Evolutionary conservation across 306 rosid genomes (phyloP), one percentile per base, ranked within the genome.

Genomic region (Styphnolobium japonicum): DNA sequence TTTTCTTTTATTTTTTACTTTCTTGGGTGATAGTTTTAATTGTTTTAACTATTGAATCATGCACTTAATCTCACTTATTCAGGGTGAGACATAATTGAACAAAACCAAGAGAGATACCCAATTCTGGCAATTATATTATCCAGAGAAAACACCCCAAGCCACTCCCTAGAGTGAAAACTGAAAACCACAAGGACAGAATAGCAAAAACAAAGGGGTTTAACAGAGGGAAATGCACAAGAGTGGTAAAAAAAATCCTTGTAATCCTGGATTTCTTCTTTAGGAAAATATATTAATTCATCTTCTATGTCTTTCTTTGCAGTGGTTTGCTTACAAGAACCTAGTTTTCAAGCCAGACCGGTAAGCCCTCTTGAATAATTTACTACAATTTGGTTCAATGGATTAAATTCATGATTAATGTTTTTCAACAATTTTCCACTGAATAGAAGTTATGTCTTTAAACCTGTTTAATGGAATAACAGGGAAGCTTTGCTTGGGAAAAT

Each of bases 291-390:
- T 7, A 21, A 78, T 33, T 25, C 56, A 36, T 42, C 22, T 55
- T 21, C 56, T 16, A 0, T 77, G 23, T 63, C 16, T 87, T 37
- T 75, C 49, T 10, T 64, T 83, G 86, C 95, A 93, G 98, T 91
- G 93, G 95, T 93, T 91, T 81, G 90, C 73, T 23, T 94, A 89
- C 86, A 90, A 92, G 88, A 86, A 90, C 82, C 73, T 94, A 75
- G 43, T 92, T 40, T 87, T 80, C 92, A 86, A 90, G 84, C 97
- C 98, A 65, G 94, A 94, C 27, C 72, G 98, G 98, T 93, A 56
- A 85, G 83, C 67, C 14, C 45, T 57, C 58, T 67, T 73, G 42
- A 51, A 60, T 64, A 60, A 52, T 63, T 18, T 52, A 34, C 23
- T 10, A 22, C 1, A 58, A 15, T 10, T 22, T 9, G 7, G 22